Conservation (phyloP, 306 rosid species). For the Quercus gilva region DNA sequence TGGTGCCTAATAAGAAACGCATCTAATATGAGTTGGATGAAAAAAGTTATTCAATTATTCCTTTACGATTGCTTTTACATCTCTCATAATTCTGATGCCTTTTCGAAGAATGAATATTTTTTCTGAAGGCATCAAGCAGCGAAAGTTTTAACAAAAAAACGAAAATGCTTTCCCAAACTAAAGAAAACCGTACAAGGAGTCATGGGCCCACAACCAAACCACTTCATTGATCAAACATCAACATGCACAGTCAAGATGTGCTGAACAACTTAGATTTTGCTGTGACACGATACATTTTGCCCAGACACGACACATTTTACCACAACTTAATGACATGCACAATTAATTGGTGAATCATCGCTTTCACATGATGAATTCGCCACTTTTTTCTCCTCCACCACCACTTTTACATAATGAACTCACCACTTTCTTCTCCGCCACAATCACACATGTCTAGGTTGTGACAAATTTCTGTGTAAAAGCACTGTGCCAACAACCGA, state of each 20-base stretch:
- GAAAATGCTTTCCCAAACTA: neutral
- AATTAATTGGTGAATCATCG: too few relatives aligned
- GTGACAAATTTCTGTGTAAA: too few relatives aligned
- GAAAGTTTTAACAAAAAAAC: neutral
- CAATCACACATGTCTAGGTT: too few relatives aligned
- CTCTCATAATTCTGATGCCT: neutral
- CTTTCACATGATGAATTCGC: too few relatives aligned
- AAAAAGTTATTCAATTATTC: slow-evolving; percentile 7
- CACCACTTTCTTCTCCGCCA: too few relatives aligned
- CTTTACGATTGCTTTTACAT: neutral
- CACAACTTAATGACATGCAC: too few relatives aligned
- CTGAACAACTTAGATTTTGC: neutral
- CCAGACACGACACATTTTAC: too few relatives aligned
- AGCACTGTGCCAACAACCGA: neutral
- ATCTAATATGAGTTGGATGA: neutral
- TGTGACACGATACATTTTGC: too few relatives aligned
- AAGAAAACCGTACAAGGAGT: neutral
- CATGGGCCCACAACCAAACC: neutral
- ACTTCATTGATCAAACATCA: neutral
- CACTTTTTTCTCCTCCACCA: too few relatives aligned
- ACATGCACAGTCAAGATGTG: neutral
- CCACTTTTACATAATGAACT: too few relatives aligned
- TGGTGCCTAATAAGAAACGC: neutral
- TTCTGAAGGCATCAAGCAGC: neutral
- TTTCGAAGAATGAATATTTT: neutral